phyloP scores from a whole-genome alignment of 108 stramenopile genomes.

The Nannochloropsis oceanica region DNA sequence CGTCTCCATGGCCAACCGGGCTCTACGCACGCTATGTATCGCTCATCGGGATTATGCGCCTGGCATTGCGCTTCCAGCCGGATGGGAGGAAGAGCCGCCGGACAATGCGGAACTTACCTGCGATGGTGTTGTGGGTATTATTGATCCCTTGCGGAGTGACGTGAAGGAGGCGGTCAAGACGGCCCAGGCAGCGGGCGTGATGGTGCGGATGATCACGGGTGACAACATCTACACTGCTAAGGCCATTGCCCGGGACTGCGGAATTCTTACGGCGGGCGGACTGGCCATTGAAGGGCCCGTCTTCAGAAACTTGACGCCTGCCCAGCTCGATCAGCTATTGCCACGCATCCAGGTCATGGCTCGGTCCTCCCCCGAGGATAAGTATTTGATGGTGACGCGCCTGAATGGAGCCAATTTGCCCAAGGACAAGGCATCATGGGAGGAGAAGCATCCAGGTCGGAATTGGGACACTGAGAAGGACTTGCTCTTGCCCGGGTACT shows the following conservation, averaged over 20 bases:
- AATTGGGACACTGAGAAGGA: constrained; percentile 24
- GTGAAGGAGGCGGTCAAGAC: constrained; percentile 59
- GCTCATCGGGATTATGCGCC: constrained; percentile 28
- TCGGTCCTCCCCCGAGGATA: constrained; percentile 82
- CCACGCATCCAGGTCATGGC: constrained; percentile 69
- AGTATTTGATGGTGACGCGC: constrained; percentile 77
- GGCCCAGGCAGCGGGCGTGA: constrained; percentile 39
- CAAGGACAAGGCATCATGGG: not conserved
- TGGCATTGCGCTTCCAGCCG: not conserved
- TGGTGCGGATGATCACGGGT: constrained; percentile 93
- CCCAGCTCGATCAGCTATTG: constrained; percentile 6
- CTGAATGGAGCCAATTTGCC: constrained; percentile 43
- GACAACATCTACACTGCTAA: constrained; percentile 87
- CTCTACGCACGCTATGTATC: constrained; percentile 29
- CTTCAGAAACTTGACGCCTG: constrained; percentile 26
- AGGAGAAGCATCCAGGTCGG: constrained; percentile 5
- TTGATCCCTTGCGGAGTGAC: constrained; percentile 81
- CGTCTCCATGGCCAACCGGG: constrained; percentile 12
- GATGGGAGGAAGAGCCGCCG: not conserved
- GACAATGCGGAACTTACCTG: constrained; percentile 53
- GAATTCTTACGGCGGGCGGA: constrained; percentile 35
- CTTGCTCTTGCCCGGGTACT: constrained; percentile 31
- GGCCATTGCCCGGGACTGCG: constrained; percentile 67
- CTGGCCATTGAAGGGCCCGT: constrained; percentile 39
- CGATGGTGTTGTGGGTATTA: constrained; percentile 78